These are phyloP conservation scores for Xylaria longipes DNA, from an alignment of 495 filamentous ascomycete species.

Conservation along the genomic window DNA sequence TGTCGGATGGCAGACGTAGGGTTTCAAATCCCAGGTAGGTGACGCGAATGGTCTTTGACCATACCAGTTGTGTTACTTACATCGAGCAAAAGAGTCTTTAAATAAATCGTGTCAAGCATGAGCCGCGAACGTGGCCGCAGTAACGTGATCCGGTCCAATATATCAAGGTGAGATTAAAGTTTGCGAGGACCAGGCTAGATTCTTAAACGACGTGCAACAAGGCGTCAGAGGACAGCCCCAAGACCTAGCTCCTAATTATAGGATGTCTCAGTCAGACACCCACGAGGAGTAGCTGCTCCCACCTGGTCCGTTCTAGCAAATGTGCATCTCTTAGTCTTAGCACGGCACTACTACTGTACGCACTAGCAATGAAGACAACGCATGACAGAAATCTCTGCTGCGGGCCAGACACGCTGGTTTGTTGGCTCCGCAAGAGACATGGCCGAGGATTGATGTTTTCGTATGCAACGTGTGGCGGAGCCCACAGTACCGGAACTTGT, in stretches of 20 bases:
- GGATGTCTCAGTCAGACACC: slow-evolving; percentile 20
- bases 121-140: background rate
- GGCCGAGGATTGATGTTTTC: slow-evolving; percentile 10
- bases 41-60: background rate
- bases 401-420: slow-evolving; percentile 3
- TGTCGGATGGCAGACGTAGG: background rate
- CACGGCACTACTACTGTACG: background rate
- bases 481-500: background rate
- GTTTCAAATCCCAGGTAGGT: background rate
- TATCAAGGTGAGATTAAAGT: background rate
- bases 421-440: slow-evolving; percentile 7
- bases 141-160: slow-evolving; percentile 18
- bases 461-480: slow-evolving; percentile 23
- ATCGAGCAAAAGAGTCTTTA: background rate
- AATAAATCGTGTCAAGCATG: background rate
- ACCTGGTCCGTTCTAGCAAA: background rate
- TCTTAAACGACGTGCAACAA: slow-evolving; percentile 7
- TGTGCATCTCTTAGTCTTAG: slow-evolving; percentile 2
- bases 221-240: slow-evolving; percentile 11
- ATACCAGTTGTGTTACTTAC: background rate
- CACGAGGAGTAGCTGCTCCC: background rate
- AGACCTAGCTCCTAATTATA: slow-evolving; percentile 18
- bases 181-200: slow-evolving; percentile 6
- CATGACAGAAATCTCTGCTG: slow-evolving; percentile 7
- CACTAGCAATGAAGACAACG: background rate